A percentile compares a stretch with the other conserved stretches of the same genome.
Evolutionary conservation across 192 early-diverging fungal species (phyloP).

Genomic region (Backusella morwellensis): DNA sequence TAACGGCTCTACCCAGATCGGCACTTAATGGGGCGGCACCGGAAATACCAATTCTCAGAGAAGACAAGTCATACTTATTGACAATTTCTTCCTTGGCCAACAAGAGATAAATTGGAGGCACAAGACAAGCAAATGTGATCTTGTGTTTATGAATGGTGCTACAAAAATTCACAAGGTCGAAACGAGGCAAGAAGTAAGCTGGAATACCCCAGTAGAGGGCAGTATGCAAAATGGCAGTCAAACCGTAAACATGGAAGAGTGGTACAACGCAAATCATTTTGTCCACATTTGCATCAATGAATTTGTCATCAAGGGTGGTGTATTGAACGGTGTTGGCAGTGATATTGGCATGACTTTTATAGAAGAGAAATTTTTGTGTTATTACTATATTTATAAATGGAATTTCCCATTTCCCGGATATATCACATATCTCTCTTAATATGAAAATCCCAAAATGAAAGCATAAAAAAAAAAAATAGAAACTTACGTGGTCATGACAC

Average conservation of each 20-base stretch:
- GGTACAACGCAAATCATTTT: conserved; percentile 23
- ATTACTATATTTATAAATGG: background rate
- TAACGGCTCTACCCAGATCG: conserved; percentile 44
- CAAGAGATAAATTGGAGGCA: conserved; percentile 68
- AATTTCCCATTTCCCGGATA: background rate
- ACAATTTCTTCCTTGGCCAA: conserved; percentile 65
- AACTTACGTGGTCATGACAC: conserved; percentile 38
- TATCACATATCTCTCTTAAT: background rate
- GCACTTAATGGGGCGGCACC: conserved; percentile 67
- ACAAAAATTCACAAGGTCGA: conserved; percentile 56
- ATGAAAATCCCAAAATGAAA: background rate
- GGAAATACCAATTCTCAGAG: conserved; percentile 46
- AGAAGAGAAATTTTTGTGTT: background rate
- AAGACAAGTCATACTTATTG: conserved; percentile 59
- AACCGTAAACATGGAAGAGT: conserved; percentile 30
- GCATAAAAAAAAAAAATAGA: background rate
- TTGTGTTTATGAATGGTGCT: conserved; percentile 72
- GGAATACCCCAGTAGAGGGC: conserved; percentile 27
- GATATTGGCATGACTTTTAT: conserved; percentile 28
- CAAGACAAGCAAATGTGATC: conserved; percentile 73
- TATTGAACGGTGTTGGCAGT: conserved; percentile 25
- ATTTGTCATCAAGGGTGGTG: background rate
- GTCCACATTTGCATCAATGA: background rate
- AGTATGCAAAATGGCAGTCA: conserved; percentile 12
- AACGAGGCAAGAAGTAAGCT: conserved; percentile 60